Percentiles rank a stretch among this genome's conserved stretches.
These are phyloP conservation scores for Apiotrichum brassicae DNA, from an alignment of 1,284 basidiomycete species.

Conservation along the genomic window DNA sequence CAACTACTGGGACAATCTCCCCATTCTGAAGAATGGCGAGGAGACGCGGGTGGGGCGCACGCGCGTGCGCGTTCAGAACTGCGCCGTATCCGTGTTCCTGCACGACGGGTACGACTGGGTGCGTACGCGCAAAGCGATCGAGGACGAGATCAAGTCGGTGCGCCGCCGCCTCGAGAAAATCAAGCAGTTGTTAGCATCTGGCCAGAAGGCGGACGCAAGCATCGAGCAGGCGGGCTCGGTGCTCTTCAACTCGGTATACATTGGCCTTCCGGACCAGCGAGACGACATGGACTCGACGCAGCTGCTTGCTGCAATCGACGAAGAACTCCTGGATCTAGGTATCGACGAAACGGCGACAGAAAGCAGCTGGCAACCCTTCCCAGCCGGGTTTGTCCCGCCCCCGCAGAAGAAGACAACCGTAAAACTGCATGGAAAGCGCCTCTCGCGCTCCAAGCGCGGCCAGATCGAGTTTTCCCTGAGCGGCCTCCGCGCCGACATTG, in stretches of 20 bases:
- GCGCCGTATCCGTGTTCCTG: conserved; percentile 61
- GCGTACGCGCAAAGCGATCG: conserved; percentile 74
- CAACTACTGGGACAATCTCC: conserved; percentile 63
- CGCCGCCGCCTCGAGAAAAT: conserved; percentile 81
- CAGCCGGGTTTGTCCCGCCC: conserved; percentile 32
- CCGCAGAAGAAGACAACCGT: conserved; percentile 33
- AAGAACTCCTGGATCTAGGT: conserved; percentile 64
- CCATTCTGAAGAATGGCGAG: conserved; percentile 41
- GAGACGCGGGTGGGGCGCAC: conserved; percentile 24
- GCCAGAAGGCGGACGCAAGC: conserved; percentile 74
- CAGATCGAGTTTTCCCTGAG: conserved; percentile 78
- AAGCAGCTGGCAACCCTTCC: conserved; percentile 78
- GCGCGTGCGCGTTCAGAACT: conserved; percentile 56
- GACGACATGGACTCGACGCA: conserved; percentile 64
- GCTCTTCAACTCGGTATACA: conserved; percentile 88
- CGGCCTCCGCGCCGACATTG: conserved; percentile 61
- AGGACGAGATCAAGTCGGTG: conserved; percentile 82
- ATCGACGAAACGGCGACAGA: conserved; percentile 63
- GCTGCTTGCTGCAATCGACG: conserved; percentile 82
- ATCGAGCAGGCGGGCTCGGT: conserved; percentile 62
- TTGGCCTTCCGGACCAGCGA: conserved; percentile 67
- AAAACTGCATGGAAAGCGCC: conserved; percentile 35
- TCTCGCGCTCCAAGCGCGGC: conserved; percentile 70
- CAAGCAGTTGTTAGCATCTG: conserved; percentile 84
- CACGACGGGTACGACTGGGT: conserved; percentile 94